A percentile compares a stretch with the other conserved stretches of the same genome.
These are phyloP conservation scores for Smallanthus sonchifolius DNA, from an alignment of 129 eudicot genomes.

Conservation along the genomic window DNA sequence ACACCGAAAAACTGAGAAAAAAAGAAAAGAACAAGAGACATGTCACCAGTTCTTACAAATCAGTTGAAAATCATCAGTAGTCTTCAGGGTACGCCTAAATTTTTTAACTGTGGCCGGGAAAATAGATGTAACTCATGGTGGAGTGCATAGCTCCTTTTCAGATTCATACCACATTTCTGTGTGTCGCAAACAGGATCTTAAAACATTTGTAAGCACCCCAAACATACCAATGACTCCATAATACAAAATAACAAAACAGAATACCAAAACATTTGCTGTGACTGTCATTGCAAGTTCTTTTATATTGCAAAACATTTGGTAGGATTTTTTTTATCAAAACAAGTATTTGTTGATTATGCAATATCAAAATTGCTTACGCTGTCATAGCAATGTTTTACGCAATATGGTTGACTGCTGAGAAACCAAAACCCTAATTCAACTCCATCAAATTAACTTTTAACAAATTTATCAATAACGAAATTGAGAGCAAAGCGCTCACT, in stretches of 20 bases:
- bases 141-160: constrained; percentile 42
- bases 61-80: constrained; percentile 64
- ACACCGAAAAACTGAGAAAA: not conserved
- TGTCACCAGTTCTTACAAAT: constrained; percentile 76
- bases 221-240: constrained; percentile 12
- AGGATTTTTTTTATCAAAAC: not conserved
- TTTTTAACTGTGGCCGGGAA: constrained; percentile 50
- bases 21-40: constrained; percentile 20
- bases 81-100: constrained; percentile 59
- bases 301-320: not conserved
- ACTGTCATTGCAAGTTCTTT: not conserved
- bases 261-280: not conserved
- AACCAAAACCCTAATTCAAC: constrained; percentile 20
- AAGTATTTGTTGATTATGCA: constrained; percentile 3
- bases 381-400: not conserved
- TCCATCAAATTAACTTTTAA: not conserved
- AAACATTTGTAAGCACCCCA: constrained; percentile 33
- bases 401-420: constrained; percentile 15
- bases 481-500: not conserved
- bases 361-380: not conserved
- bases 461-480: not conserved
- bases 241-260: constrained; percentile 14
- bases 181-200: constrained; percentile 35
- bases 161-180: constrained; percentile 40
- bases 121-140: constrained; percentile 32